These are phyloP conservation scores for Wickerhamomyces chaumierensis DNA, from an alignment of 805 yeast genomes.

Conservation along the genomic window DNA sequence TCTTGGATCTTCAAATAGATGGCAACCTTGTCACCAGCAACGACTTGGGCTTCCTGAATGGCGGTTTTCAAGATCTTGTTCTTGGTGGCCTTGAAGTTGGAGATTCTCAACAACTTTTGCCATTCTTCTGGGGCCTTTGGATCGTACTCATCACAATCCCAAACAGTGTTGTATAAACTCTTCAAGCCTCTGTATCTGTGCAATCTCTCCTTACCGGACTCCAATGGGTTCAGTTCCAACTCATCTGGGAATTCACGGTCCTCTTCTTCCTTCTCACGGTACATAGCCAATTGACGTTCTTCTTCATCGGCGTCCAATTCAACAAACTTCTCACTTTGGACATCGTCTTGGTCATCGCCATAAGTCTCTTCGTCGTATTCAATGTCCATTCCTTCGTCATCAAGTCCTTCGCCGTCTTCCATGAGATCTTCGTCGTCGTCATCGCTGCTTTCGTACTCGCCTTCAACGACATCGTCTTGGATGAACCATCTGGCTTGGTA, in stretches of 20 bases:
- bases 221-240: slow-evolving; percentile 69
- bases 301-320: slow-evolving; percentile 80
- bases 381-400: slow-evolving; percentile 16
- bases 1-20: slow-evolving; percentile 50
- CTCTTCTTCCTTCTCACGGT: slow-evolving; percentile 61
- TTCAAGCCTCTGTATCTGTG: slow-evolving; percentile 79
- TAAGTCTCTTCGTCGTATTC: slow-evolving; percentile 22
- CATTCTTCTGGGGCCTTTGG: slow-evolving; percentile 67
- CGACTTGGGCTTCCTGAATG: slow-evolving; percentile 29
- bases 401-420: slow-evolving; percentile 14
- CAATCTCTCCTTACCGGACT: slow-evolving; percentile 65
- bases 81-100: slow-evolving; percentile 66
- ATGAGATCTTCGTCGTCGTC: slow-evolving; percentile 16
- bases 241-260: slow-evolving; percentile 95
- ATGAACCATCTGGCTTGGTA: slow-evolving; percentile 73
- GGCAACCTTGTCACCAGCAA: slow-evolving; percentile 55
- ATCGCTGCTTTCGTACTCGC: slow-evolving; percentile 13
- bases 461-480: slow-evolving; percentile 34
- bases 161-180: slow-evolving; percentile 63
- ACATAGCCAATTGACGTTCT: slow-evolving; percentile 59
- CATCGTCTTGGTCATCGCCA: slow-evolving; percentile 21
- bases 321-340: slow-evolving; percentile 46
- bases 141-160: slow-evolving; percentile 85
- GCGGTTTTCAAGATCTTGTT: slow-evolving; percentile 58
- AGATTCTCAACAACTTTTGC: slow-evolving; percentile 62